Evolutionary conservation across 208 protist genomes (phyloP), one percentile per base, ranked within the genome.

Genomic region (Trypanosoma scelopori): DNA sequence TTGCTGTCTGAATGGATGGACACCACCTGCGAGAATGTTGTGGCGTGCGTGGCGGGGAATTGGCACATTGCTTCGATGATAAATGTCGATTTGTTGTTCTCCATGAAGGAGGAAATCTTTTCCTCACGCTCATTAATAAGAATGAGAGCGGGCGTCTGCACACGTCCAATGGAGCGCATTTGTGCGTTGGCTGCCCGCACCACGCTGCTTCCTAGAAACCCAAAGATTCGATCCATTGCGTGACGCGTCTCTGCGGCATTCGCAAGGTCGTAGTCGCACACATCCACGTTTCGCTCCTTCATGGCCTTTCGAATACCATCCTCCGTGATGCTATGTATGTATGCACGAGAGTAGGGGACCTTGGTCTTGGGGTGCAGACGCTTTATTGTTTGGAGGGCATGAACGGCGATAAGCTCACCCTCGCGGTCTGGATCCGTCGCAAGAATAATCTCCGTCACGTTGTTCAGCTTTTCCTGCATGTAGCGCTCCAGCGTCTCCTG

Each of bases 251-350:
- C 86, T 9, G 91, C 91, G 12, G 88, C 89, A 71, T 87, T 89
- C 16, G 89, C 88, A 61, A 97, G 79, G 52, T 93, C 81, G 50
- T 89, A 79, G 65, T 97, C 91, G 56, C 71, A 69, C 43, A 90
- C 94, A 15, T 79, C 45, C 32, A 74, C 46, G 20, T 64, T 49
- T 11, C 91, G 86, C 60, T 92, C 79, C 39, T 61, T 73, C 86
- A 95, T 93, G 3, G 88, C 91, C 30, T 74, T 71, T 22, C 67
- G 76, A 47, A 97, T 90, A 52, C 87, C 89, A 16, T 93, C 87
- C 43, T 82, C 80, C 3, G 91, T 97, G 65, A 97, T 94, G 69
- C 87, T 93, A 77, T 97, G 89, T 68, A 97, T 91, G 74, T 97
- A 97, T 5, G 91, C 91, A n/a, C 91, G 84, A 20, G 91, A 91